Percentiles rank a stretch among this genome's conserved stretches.
These are phyloP conservation scores for Phytophthora megakarya DNA, from an alignment of 352 stramenopile genomes.

Conservation along the genomic window DNA sequence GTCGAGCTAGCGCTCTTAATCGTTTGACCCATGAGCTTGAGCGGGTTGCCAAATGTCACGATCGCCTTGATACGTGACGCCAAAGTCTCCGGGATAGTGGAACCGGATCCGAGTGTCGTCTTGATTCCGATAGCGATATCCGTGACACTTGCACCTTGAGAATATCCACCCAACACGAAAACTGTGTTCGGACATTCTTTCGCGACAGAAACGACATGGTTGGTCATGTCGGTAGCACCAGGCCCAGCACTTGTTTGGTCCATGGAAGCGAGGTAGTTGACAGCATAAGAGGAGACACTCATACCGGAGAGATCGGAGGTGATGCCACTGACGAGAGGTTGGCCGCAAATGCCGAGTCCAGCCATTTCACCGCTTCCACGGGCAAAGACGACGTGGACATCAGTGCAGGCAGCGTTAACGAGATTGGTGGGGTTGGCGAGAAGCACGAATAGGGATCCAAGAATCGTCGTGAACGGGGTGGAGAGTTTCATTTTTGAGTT, in stretches of 20 bases:
- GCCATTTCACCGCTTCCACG: slow-evolving; percentile 24
- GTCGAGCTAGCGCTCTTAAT: slow-evolving; percentile 30
- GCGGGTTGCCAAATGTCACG: slow-evolving; percentile 44
- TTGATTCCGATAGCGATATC: slow-evolving; percentile 39
- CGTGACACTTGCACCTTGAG: slow-evolving; percentile 41
- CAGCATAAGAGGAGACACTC: slow-evolving; percentile 28
- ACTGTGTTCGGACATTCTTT: slow-evolving; percentile 39
- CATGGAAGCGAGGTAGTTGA: slow-evolving; percentile 24
- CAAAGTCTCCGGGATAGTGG: slow-evolving; percentile 30
- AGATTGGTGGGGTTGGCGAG: neutral
- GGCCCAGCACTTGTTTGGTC: slow-evolving; percentile 25
- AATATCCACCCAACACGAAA: slow-evolving; percentile 40
- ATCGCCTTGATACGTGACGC: slow-evolving; percentile 38
- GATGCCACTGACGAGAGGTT: slow-evolving; percentile 28
- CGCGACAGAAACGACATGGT: slow-evolving; percentile 34
- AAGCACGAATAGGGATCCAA: too few relatives aligned
- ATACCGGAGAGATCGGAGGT: slow-evolving; percentile 8
- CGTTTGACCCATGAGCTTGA: slow-evolving; percentile 36
- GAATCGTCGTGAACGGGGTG: too few relatives aligned
- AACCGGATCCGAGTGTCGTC: slow-evolving; percentile 28
- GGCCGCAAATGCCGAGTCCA: slow-evolving; percentile 30
- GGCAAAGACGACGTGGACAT: slow-evolving; percentile 26
- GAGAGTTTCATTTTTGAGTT: too few relatives aligned
- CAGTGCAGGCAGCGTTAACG: slow-evolving; percentile 12
- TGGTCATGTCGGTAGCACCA: slow-evolving; percentile 38